Evolutionary conservation across 2,329 filamentous ascomycete species (phyloP).

Genomic region (Colletotrichum sp.): DNA sequence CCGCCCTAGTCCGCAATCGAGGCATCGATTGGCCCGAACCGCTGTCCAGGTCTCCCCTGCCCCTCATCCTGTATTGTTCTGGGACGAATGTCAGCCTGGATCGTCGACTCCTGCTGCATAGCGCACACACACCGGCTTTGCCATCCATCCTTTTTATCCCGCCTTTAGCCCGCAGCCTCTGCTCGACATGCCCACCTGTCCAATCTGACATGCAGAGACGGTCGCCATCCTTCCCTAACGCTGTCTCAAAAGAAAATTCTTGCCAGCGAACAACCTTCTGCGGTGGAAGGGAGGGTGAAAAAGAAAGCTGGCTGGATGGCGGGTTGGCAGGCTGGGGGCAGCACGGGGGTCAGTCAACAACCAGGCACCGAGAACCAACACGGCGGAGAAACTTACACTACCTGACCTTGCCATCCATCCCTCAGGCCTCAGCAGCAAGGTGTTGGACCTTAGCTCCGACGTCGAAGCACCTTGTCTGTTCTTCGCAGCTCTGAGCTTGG

Average conservation of each 20-base stretch:
- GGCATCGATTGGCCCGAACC: constrained; percentile 9
- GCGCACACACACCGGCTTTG: not conserved
- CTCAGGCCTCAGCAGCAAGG: not conserved
- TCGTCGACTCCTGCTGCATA: not conserved
- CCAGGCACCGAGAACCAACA: constrained; percentile 8
- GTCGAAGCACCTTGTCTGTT: not conserved
- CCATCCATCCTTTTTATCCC: not conserved
- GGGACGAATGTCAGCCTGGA: constrained; percentile 4
- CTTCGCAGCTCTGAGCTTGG: not conserved
- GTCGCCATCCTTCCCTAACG: not conserved
- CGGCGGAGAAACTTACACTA: constrained; percentile 4
- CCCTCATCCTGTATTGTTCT: not conserved
- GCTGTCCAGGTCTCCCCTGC: not conserved
- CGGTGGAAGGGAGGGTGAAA: not conserved
- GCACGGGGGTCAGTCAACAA: not conserved
- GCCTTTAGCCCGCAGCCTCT: not conserved
- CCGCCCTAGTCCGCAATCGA: not conserved
- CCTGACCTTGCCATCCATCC: not conserved
- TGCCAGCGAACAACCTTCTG: not conserved
- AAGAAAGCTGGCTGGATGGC: not conserved
- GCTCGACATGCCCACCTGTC: not conserved
- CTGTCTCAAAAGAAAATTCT: not conserved
- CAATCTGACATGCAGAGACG: not conserved
- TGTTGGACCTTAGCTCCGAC: not conserved
- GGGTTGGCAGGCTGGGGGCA: not conserved